phyloP scores from a whole-genome alignment of 257 asterid genomes.

The Catharanthus roseus region DNA sequence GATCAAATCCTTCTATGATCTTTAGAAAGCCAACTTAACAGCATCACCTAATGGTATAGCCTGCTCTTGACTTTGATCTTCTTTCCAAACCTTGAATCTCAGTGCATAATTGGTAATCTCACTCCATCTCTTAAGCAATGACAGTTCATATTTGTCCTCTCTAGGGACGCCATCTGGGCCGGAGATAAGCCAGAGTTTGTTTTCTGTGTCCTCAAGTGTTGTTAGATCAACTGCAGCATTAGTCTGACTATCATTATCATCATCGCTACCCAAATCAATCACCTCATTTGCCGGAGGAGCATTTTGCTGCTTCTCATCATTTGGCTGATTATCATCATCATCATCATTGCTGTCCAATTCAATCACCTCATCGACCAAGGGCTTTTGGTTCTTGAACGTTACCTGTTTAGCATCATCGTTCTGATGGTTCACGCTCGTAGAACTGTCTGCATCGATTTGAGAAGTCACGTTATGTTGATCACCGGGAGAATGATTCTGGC shows the following conservation, averaged over 20 bases:
- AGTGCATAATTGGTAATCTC: constrained; percentile 10
- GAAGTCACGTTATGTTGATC: no score
- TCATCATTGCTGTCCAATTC: constrained; percentile 26
- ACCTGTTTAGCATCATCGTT: background rate
- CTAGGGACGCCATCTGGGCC: constrained; percentile 24
- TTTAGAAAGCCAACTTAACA: constrained; percentile 21
- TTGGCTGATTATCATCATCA: background rate
- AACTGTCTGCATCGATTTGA: background rate
- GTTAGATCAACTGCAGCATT: background rate
- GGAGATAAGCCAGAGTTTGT: constrained; percentile 22
- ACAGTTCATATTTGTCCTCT: constrained; percentile 14
- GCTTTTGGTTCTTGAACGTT: constrained; percentile 12
- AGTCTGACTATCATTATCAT: background rate
- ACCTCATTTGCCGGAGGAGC: background rate
- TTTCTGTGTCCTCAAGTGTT: constrained; percentile 15
- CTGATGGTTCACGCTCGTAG: background rate
- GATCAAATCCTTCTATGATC: background rate
- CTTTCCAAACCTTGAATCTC: constrained; percentile 41
- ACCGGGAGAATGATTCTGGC: background rate
- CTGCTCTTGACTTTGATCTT: constrained; percentile 27
- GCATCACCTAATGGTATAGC: constrained; percentile 36
- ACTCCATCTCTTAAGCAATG: constrained; percentile 32
- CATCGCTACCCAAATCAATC: constrained; percentile 23
- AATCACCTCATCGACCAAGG: constrained; percentile 3
- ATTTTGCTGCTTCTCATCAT: background rate